Percentiles rank a stretch among this genome's conserved stretches.
Evolutionary conservation across 352 stramenopile genomes (phyloP).

Genomic region (Globisporangium spiculum): DNA sequence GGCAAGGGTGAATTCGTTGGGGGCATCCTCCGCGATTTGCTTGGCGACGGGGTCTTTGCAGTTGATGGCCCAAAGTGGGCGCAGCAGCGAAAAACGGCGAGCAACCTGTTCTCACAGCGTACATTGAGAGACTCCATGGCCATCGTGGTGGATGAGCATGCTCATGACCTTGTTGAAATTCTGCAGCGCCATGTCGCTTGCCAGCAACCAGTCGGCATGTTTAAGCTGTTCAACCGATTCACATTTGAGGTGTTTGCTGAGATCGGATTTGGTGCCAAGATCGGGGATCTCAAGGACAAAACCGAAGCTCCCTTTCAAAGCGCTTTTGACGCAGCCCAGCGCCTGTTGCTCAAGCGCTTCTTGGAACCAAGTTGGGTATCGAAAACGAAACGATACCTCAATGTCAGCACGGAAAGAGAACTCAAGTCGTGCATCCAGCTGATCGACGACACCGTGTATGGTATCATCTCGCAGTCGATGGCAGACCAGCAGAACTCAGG

Average conservation of each 20-base stretch:
- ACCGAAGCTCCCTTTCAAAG: conserved; percentile 25
- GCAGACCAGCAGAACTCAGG: background rate
- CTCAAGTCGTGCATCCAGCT: conserved; percentile 30
- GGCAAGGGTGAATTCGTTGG: background rate
- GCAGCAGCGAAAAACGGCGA: conserved; percentile 30
- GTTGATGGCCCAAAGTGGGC: conserved; percentile 29
- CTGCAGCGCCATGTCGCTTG: conserved; percentile 16
- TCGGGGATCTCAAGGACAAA: conserved; percentile 17
- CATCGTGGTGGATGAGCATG: conserved; percentile 19
- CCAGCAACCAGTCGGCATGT: conserved; percentile 25
- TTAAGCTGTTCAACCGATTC: conserved; percentile 37
- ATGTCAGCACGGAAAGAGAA: conserved; percentile 17
- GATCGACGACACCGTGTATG: conserved; percentile 33
- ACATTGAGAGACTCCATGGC: conserved; percentile 22
- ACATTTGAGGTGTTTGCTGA: conserved; percentile 50
- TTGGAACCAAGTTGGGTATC: conserved; percentile 34
- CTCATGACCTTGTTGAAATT: conserved; percentile 20
- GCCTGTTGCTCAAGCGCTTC: conserved; percentile 33
- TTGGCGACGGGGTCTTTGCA: conserved; percentile 18
- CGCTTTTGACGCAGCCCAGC: conserved; percentile 38
- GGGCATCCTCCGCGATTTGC: too few species aligned
- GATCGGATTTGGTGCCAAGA: conserved; percentile 36
- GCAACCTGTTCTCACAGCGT: conserved; percentile 29
- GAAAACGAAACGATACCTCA: conserved; percentile 35
- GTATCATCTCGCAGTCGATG: conserved; percentile 34